Evolutionary conservation across 345 rosid species (phyloP).

Genomic region (Aethionema arabicum): DNA sequence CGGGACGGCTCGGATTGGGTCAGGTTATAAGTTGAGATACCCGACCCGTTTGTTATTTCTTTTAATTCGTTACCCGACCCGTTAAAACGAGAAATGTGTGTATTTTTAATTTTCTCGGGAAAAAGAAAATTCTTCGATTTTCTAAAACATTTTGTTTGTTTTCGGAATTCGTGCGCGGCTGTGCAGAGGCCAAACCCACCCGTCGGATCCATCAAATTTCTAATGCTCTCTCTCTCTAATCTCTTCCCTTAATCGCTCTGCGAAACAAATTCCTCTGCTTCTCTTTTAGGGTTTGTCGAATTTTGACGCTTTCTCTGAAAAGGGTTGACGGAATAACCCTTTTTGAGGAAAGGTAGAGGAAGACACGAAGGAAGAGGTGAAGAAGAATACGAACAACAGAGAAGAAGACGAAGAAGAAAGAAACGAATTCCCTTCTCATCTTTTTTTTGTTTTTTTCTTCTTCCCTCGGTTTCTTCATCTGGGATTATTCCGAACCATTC

Average conservation of each 20-base stretch:
- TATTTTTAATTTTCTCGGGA: neutral
- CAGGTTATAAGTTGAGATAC: neutral
- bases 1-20: too few species aligned
- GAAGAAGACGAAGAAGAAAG: conserved; percentile 5
- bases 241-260: conserved; percentile 1
- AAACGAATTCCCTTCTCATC: conserved; percentile 21
- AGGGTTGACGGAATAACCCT: conserved; percentile 37
- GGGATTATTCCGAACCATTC: neutral
- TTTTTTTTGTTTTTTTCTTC: conserved; percentile 13
- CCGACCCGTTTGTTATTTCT: conserved; percentile 14
- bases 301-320: conserved; percentile 35
- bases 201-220: conserved; percentile 40
- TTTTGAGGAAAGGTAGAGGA: conserved; percentile 20
- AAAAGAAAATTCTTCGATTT: neutral
- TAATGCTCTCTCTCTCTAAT: conserved; percentile 31
- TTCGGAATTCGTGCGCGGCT: conserved; percentile 34
- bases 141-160: conserved; percentile 13
- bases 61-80: conserved; percentile 12
- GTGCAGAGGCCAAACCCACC: conserved; percentile 46
- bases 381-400: conserved; percentile 18
- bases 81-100: conserved; percentile 20
- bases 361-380: conserved; percentile 20
- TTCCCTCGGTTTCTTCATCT: neutral
- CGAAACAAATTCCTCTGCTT: conserved; percentile 30
- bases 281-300: conserved; percentile 30